phyloP scores from a whole-genome alignment of 176 grass and related monocot species.

The Oryza coarctata region DNA sequence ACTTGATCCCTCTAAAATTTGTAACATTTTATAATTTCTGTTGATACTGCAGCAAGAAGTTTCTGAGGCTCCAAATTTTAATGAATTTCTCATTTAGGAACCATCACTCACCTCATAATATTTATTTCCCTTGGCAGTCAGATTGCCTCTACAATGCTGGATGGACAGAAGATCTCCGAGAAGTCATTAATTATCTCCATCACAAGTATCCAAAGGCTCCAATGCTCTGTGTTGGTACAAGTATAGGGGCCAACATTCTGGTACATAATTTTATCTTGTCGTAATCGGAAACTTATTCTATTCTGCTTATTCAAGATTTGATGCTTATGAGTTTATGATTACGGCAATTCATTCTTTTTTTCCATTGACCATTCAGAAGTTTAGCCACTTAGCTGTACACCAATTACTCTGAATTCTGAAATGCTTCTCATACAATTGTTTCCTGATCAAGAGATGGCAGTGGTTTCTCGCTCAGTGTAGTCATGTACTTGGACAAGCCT shows the following conservation, averaged over 20 bases:
- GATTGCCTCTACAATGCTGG: constrained; percentile 95
- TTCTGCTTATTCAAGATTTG: background rate
- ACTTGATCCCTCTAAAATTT: background rate
- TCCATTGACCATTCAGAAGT: background rate
- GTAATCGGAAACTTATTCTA: background rate
- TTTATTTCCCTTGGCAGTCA: constrained; percentile 57
- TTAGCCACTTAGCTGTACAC: constrained; percentile 7
- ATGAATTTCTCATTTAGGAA: constrained; percentile 19
- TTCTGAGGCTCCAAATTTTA: constrained; percentile 13
- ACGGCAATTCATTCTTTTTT: background rate
- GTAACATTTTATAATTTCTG: background rate
- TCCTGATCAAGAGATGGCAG: background rate
- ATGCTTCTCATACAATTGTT: background rate
- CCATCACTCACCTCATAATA: constrained; percentile 19
- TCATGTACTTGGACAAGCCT: background rate
- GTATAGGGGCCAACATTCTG: constrained; percentile 97
- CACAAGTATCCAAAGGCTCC: constrained; percentile 62
- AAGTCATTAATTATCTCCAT: constrained; percentile 85
- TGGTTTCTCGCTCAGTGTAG: background rate
- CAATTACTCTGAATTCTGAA: background rate
- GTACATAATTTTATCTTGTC: constrained; percentile 39
- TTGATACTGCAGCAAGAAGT: constrained; percentile 17
- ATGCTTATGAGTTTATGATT: background rate
- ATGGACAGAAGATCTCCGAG: constrained; percentile 88
- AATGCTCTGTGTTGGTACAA: constrained; percentile 90